Conservation (phyloP, 495 filamentous ascomycete species). For the Glutinoglossum americanum region DNA sequence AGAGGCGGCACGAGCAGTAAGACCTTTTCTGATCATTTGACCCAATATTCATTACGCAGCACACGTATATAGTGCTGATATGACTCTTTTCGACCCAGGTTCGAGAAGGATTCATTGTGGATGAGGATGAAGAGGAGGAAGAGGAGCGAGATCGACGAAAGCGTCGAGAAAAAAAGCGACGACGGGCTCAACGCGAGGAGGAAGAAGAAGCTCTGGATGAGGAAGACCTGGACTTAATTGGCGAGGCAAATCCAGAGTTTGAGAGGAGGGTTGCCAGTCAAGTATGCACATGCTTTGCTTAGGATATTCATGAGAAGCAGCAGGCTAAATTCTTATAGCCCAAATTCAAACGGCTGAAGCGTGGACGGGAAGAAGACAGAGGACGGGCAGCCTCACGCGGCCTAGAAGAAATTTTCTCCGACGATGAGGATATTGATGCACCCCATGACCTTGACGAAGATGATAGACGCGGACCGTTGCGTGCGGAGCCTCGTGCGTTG, state of each 20-base stretch:
- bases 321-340: conserved; percentile 25
- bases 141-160: conserved; percentile 41
- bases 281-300: conserved; percentile 22
- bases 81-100: conserved; percentile 21
- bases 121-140: conserved; percentile 55
- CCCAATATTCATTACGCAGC: neutral
- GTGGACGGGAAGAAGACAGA: conserved; percentile 64
- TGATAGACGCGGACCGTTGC: conserved; percentile 21
- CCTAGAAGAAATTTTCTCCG: conserved; percentile 79
- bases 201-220: conserved; percentile 84
- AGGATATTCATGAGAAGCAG: neutral
- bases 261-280: conserved; percentile 39
- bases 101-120: conserved; percentile 86
- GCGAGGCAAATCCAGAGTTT: conserved; percentile 47
- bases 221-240: conserved; percentile 90
- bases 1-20: conserved; percentile 39
- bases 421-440: conserved; percentile 61
- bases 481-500: conserved; percentile 27
- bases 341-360: conserved; percentile 89
- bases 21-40: conserved; percentile 6
- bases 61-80: neutral
- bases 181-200: conserved; percentile 48
- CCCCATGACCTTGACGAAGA: conserved; percentile 28
- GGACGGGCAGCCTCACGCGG: conserved; percentile 36
- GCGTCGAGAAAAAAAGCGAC: conserved; percentile 45